Evolutionary conservation across 208 protist species (phyloP).

Genomic region (Leishmania mexicana): DNA sequence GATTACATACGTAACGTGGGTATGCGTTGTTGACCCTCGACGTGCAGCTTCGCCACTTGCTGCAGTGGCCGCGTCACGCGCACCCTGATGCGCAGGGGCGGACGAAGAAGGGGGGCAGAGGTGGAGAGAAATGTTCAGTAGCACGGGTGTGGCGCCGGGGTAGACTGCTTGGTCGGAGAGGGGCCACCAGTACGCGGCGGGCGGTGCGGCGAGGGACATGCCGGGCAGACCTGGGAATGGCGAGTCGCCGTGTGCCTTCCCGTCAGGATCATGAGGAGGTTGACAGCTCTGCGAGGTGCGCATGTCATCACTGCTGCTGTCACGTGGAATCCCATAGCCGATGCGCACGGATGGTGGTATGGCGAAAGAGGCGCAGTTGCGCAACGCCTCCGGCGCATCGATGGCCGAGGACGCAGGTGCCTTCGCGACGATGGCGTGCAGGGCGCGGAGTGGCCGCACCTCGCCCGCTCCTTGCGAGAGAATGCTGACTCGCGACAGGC

Average conservation of each 20-base stretch:
- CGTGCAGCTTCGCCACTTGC: background rate
- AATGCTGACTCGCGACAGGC: constrained; percentile 50
- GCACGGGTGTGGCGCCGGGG: constrained; percentile 61
- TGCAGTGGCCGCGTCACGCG: background rate
- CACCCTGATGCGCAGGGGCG: background rate
- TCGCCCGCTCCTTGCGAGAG: constrained; percentile 64
- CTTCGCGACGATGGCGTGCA: constrained; percentile 22
- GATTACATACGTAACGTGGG: background rate
- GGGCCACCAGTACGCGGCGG: constrained; percentile 92
- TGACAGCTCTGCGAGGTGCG: background rate
- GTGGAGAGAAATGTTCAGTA: constrained; percentile 93
- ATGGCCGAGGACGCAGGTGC: background rate
- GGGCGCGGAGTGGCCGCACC: constrained; percentile 43
- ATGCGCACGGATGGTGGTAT: constrained; percentile 16
- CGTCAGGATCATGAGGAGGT: background rate
- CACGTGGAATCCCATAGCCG: background rate
- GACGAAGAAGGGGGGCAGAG: constrained; percentile 15
- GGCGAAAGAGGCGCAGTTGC: constrained; percentile 16
- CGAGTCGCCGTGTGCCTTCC: background rate
- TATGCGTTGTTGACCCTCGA: background rate
- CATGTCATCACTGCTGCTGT: no score
- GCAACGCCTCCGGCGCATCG: background rate
- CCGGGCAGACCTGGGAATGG: background rate
- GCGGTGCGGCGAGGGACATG: background rate
- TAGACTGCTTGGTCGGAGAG: constrained; percentile 92